Evolutionary conservation across 2,329 filamentous ascomycete genomes (phyloP).

Genomic region (Metarhizium brunneum): DNA sequence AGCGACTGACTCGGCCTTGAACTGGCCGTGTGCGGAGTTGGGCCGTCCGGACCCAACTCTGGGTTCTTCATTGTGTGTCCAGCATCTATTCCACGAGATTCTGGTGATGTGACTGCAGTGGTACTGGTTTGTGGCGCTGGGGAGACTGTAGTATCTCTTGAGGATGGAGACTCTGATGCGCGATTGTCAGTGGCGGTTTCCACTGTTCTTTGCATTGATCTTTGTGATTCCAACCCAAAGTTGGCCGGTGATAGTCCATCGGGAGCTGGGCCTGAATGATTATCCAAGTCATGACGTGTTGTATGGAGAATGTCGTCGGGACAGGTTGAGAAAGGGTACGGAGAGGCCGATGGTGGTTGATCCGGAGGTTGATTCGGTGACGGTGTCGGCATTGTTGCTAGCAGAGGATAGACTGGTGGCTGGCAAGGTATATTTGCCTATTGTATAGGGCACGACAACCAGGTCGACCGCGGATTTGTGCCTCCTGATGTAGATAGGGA

Average conservation of each 20-base stretch:
- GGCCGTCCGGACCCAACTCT: constrained; percentile 10
- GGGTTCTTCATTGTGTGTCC: constrained; percentile 22
- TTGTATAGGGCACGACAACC: not conserved
- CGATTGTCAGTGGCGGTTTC: constrained; percentile 11
- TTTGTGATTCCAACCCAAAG: constrained; percentile 7
- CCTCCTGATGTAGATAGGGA: not conserved
- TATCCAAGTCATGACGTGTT: constrained; percentile 14
- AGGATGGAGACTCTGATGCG: constrained; percentile 19
- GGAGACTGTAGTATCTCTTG: constrained; percentile 34
- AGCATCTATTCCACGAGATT: constrained; percentile 18
- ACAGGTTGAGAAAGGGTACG: constrained; percentile 31
- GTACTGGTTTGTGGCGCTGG: constrained; percentile 27
- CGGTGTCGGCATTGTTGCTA: constrained; percentile 34
- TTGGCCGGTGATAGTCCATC: constrained; percentile 13
- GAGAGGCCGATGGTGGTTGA: constrained; percentile 24
- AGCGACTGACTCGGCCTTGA: not conserved
- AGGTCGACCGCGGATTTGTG: not conserved
- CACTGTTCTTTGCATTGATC: not conserved
- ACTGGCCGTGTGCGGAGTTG: not conserved
- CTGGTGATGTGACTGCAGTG: constrained; percentile 24
- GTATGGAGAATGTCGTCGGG: constrained; percentile 30
- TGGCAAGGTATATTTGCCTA: not conserved
- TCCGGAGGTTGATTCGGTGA: constrained; percentile 31
- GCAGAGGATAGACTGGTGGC: not conserved
- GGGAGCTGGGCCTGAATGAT: constrained; percentile 12